phyloP scores from a whole-genome alignment of 106 monocot genomes.

The Vanilla planifolia region DNA sequence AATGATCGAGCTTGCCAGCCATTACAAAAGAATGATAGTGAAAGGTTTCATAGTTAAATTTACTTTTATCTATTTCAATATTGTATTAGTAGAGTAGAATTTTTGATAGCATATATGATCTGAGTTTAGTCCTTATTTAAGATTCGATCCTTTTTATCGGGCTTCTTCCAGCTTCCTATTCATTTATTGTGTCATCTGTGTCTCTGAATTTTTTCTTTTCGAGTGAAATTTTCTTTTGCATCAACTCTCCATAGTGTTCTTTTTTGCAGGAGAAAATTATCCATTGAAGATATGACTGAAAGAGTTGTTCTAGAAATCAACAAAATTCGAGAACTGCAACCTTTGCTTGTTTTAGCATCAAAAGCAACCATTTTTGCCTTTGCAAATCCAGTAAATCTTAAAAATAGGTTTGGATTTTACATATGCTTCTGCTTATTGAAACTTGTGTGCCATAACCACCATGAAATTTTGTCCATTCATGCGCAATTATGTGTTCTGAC shows the following conservation, averaged over 20 bases:
- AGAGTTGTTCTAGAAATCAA: constrained; percentile 57
- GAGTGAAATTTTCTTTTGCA: too few species aligned
- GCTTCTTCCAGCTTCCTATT: too few species aligned
- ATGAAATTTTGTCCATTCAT: neutral
- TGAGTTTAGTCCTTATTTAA: too few species aligned
- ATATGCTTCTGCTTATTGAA: neutral
- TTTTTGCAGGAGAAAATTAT: constrained; percentile 48
- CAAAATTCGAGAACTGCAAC: constrained; percentile 51
- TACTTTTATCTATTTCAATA: neutral
- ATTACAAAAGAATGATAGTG: constrained; percentile 13
- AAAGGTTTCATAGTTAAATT: constrained; percentile 24
- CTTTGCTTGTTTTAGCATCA: constrained; percentile 68
- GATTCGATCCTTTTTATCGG: too few species aligned
- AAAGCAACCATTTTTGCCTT: constrained; percentile 55
- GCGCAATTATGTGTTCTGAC: too few species aligned
- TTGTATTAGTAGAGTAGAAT: neutral
- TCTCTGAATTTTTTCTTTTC: too few species aligned
- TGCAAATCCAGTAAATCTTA: constrained; percentile 30
- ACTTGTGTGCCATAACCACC: neutral
- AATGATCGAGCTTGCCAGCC: constrained; percentile 60
- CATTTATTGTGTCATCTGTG: too few species aligned
- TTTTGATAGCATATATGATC: too few species aligned
- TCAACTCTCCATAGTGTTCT: too few species aligned
- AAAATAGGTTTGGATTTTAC: constrained; percentile 33
- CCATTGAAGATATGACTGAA: constrained; percentile 65